phyloP scores from a whole-genome alignment of 1,284 basidiomycete species.

The Lentinula novae-zelandiae region DNA sequence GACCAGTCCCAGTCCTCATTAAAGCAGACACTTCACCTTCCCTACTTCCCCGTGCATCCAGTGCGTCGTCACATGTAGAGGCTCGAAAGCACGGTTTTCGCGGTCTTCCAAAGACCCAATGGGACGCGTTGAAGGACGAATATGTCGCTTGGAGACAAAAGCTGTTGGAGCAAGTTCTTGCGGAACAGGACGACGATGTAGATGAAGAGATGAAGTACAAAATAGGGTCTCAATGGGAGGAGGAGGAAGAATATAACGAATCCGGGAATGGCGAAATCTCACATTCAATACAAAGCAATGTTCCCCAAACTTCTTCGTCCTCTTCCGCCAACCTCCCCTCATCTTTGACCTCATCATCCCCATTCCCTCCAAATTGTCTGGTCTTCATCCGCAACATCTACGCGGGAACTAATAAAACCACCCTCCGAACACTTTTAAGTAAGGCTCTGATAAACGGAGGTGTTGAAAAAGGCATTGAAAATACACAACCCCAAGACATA shows the following conservation, averaged over 20 bases:
- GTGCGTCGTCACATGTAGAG: background rate
- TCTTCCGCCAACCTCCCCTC: background rate
- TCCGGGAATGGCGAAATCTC: background rate
- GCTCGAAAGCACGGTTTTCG: slow-evolving; percentile 54
- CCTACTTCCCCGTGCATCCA: background rate
- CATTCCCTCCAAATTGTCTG: slow-evolving; percentile 61
- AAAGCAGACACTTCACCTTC: background rate
- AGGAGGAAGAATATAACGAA: background rate
- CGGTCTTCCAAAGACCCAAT: slow-evolving; percentile 48
- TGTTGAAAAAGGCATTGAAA: background rate
- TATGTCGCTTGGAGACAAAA: slow-evolving; percentile 55
- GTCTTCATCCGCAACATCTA: slow-evolving; percentile 68
- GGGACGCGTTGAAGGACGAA: slow-evolving; percentile 60
- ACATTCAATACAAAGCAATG: background rate
- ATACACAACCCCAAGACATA: background rate
- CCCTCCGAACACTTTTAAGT: slow-evolving; percentile 56
- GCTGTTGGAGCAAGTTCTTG: slow-evolving; percentile 25
- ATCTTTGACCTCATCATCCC: background rate
- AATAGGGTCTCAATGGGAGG: background rate
- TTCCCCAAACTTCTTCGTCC: background rate
- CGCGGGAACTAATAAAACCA: slow-evolving; percentile 72
- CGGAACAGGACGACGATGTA: background rate
- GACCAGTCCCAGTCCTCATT: background rate
- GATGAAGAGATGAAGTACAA: background rate
- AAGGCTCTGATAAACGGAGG: slow-evolving; percentile 29